These are phyloP conservation scores for Ceratobasidium sp. DNA, from an alignment of 1,284 basidiomycete species.

Conservation along the genomic window DNA sequence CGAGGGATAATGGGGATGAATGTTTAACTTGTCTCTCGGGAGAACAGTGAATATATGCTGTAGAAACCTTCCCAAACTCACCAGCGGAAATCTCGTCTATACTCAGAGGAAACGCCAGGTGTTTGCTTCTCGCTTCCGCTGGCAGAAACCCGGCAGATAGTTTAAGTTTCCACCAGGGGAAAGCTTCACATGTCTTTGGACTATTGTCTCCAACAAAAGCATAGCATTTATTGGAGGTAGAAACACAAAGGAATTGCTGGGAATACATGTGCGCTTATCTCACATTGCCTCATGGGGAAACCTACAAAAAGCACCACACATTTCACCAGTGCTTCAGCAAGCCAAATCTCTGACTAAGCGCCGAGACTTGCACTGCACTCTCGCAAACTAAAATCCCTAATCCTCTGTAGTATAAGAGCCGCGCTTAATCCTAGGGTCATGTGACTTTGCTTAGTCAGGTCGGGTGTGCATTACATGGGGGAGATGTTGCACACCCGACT, in stretches of 20 bases:
- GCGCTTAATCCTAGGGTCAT: too few relatives aligned
- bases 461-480: too few relatives aligned
- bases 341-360: neutral
- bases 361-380: neutral
- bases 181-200: neutral
- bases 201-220: neutral
- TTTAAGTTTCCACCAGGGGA: neutral
- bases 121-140: neutral
- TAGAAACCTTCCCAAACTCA: too few relatives aligned
- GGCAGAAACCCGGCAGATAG: neutral
- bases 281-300: neutral
- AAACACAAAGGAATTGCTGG: neutral
- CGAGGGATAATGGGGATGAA: too few relatives aligned
- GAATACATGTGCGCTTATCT: neutral
- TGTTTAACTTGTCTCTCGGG: too few relatives aligned
- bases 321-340: neutral
- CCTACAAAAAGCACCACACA: neutral
- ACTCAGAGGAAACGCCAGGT: neutral
- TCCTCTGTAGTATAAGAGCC: slow-evolving; percentile 8
- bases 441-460: too few relatives aligned
- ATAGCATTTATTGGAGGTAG: neutral
- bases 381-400: neutral
- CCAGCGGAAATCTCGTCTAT: neutral
- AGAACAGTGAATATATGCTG: too few relatives aligned
- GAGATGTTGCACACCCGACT: too few relatives aligned